Evolutionary conservation across 2,329 filamentous ascomycete species (phyloP).

Genomic region (Ceratocystis alfenasii): DNA sequence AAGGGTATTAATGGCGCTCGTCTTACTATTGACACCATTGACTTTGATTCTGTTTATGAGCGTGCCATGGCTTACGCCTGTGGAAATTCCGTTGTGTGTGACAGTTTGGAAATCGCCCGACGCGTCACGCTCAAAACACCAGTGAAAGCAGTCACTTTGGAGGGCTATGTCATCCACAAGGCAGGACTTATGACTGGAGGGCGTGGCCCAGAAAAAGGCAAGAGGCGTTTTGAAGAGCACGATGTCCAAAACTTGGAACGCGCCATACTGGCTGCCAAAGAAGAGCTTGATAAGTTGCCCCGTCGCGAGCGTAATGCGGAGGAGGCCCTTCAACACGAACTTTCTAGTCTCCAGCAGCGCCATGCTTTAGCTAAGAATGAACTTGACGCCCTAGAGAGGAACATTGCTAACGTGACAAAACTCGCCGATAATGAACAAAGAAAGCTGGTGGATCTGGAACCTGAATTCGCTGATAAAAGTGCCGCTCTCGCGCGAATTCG

Average conservation of each 20-base stretch:
- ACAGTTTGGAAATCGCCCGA: slow-evolving; percentile 74
- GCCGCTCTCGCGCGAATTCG: slow-evolving; percentile 51
- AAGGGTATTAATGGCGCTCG: slow-evolving; percentile 80
- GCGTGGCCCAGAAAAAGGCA: slow-evolving; percentile 63
- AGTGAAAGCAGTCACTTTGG: slow-evolving; percentile 86
- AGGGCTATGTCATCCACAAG: slow-evolving; percentile 95
- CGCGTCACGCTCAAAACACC: slow-evolving; percentile 73
- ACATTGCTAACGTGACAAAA: slow-evolving; percentile 70
- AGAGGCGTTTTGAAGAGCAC: slow-evolving; percentile 77
- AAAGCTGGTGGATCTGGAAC: slow-evolving; percentile 63
- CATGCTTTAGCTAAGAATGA: slow-evolving; percentile 63
- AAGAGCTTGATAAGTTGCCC: slow-evolving; percentile 68
- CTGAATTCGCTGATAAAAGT: slow-evolving; percentile 64
- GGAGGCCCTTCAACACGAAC: slow-evolving; percentile 66
- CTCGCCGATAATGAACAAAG: slow-evolving; percentile 62
- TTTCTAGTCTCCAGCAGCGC: slow-evolving; percentile 67
- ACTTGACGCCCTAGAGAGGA: slow-evolving; percentile 64
- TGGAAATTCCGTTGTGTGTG: slow-evolving; percentile 88
- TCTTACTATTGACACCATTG: slow-evolving; percentile 88
- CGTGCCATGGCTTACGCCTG: slow-evolving; percentile 92
- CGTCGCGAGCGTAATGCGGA: slow-evolving; percentile 68
- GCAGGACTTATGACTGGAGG: slow-evolving; percentile 95
- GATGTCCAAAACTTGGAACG: slow-evolving; percentile 77
- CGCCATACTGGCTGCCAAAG: slow-evolving; percentile 60
- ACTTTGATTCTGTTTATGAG: slow-evolving; percentile 78